Percentiles rank a stretch among this genome's conserved stretches.
phyloP scores from a whole-genome alignment of 2,329 filamentous ascomycete genomes.

The Colletotrichum ledebouriae region DNA sequence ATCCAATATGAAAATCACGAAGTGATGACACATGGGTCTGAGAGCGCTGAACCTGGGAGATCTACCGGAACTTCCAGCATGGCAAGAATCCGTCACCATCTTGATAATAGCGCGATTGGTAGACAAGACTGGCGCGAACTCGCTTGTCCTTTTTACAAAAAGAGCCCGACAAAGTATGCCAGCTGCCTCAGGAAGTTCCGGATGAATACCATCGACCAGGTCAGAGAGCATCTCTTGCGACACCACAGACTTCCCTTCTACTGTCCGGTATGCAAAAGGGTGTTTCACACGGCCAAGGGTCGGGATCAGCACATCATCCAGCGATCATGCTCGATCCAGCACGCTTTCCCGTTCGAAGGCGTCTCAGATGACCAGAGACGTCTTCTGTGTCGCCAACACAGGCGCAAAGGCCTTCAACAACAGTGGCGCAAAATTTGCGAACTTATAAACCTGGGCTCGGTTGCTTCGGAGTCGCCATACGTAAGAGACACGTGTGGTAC shows the following conservation, averaged over 20 bases:
- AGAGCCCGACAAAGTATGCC: neutral
- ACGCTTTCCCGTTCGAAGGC: neutral
- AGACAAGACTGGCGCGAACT: neutral
- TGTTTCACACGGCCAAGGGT: neutral
- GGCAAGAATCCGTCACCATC: no score
- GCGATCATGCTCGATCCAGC: neutral
- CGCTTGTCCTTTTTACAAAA: slow-evolving; percentile 25
- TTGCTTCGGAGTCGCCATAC: neutral
- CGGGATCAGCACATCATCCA: slow-evolving; percentile 16
- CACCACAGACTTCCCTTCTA: slow-evolving; percentile 19
- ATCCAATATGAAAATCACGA: no score
- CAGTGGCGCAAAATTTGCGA: slow-evolving; percentile 23
- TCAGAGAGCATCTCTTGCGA: slow-evolving; percentile 12
- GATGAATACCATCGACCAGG: neutral
- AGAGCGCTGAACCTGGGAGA: no score
- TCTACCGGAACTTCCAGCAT: no score
- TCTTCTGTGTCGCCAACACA: neutral
- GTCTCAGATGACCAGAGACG: slow-evolving; percentile 18
- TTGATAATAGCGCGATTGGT: no score
- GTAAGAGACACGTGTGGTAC: neutral
- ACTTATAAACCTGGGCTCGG: neutral
- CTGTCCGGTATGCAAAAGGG: slow-evolving; percentile 15
- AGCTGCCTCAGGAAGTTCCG: neutral
- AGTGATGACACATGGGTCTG: no score
- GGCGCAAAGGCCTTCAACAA: neutral